Evolutionary conservation across 768 basidiomycete genomes (phyloP).

Genomic region (Boletus speciosus): DNA sequence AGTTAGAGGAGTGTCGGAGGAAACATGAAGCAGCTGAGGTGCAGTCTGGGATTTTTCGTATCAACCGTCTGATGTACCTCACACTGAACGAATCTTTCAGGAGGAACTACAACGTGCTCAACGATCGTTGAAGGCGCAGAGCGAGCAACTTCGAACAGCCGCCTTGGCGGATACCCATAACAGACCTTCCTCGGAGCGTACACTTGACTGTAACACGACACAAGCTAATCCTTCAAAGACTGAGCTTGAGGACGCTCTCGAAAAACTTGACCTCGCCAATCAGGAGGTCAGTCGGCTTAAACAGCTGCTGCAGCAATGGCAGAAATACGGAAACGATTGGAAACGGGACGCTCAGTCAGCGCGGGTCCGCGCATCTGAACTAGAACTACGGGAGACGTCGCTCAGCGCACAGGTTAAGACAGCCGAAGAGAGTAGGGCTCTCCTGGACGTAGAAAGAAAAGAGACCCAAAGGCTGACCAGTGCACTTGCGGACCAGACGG

Average conservation of each 20-base stretch:
- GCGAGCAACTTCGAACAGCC: constrained; percentile 16
- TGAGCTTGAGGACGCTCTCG: constrained; percentile 1
- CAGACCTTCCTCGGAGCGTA: neutral
- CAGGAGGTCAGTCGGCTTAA: constrained; percentile 20
- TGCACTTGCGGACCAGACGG: constrained; percentile 21
- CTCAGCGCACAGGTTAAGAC: constrained; percentile 9
- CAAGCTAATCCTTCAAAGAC: constrained; percentile 1
- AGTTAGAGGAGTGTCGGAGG: constrained; percentile 15
- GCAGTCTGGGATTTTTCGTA: constrained; percentile 2
- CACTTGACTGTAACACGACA: constrained; percentile 2
- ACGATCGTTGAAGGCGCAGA: constrained; percentile 14
- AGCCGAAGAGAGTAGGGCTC: constrained; percentile 7
- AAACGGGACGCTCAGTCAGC: constrained; percentile 21
- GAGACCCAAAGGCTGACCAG: constrained; percentile 10
- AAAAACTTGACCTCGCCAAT: constrained; percentile 14
- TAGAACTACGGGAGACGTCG: constrained; percentile 8
- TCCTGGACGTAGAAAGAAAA: constrained; percentile 13
- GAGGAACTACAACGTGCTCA: constrained; percentile 17
- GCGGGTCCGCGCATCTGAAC: constrained; percentile 9
- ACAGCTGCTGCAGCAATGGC: constrained; percentile 21
- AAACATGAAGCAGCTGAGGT: constrained; percentile 20
- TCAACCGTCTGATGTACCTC: constrained; percentile 3
- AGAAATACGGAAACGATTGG: constrained; percentile 24
- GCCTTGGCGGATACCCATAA: constrained; percentile 4
- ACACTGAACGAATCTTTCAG: constrained; percentile 12